A percentile compares a stretch with the other conserved stretches of the same genome.
Conservation (phyloP, 495 filamentous ascomycete genomes). For the Daldinia bambusicola region DNA sequence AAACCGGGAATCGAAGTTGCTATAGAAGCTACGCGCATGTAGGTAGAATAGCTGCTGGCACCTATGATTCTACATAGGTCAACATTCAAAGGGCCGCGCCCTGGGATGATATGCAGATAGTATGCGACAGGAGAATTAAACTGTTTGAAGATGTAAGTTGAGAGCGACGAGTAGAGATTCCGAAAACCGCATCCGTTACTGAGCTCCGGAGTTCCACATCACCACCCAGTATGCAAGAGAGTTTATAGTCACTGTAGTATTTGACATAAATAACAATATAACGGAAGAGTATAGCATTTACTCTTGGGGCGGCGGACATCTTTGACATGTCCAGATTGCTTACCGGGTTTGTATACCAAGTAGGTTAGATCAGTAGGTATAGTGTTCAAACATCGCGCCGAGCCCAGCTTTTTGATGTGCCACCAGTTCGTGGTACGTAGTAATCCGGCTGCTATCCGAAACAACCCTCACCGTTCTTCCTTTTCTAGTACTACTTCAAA, state of each 20-base stretch:
- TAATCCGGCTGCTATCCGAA: slow-evolving; percentile 19
- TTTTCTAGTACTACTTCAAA: slow-evolving; percentile 2
- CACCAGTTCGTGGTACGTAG: background rate
- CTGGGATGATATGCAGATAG: no score
- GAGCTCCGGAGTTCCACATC: no score
- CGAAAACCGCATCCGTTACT: no score
- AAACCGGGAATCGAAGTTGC: slow-evolving; percentile 7
- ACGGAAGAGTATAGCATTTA: slow-evolving; percentile 6
- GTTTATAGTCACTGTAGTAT: no score
- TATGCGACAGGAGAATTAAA: no score
- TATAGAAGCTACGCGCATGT: background rate
- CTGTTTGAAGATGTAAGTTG: no score
- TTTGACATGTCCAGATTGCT: background rate
- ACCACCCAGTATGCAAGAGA: no score
- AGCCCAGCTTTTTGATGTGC: background rate
- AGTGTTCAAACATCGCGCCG: slow-evolving; percentile 1
- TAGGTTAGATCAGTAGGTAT: no score
- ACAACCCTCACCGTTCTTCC: slow-evolving; percentile 5
- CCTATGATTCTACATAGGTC: background rate
- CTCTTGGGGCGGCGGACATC: slow-evolving; percentile 7
- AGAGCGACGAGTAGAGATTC: no score
- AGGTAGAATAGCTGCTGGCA: no score
- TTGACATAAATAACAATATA: no score
- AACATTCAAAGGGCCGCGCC: background rate
- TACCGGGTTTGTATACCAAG: slow-evolving; percentile 1